phyloP scores from a whole-genome alignment of 2,329 filamentous ascomycete species.

The Fusarium avenaceum region DNA sequence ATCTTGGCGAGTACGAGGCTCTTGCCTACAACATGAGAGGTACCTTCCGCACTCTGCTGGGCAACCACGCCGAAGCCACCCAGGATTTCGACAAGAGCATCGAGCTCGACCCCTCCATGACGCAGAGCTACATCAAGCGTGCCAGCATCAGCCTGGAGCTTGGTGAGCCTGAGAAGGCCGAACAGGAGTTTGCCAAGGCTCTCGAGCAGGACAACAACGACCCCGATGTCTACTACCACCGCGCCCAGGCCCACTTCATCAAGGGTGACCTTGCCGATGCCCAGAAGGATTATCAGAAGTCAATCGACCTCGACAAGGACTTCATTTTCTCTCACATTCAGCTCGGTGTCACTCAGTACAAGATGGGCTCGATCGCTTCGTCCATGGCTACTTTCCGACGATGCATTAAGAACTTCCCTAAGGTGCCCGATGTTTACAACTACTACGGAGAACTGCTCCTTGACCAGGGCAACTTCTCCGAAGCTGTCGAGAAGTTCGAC shows the following conservation, averaged over 20 bases:
- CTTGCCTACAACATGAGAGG: slow-evolving; percentile 97
- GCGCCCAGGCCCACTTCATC: slow-evolving; percentile 98
- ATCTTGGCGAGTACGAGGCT: slow-evolving; percentile 85
- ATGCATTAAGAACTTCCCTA: slow-evolving; percentile 98
- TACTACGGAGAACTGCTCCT: slow-evolving; percentile 98
- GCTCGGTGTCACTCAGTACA: slow-evolving; percentile 98
- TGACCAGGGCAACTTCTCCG: slow-evolving; percentile 94
- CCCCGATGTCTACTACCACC: slow-evolving; percentile 99
- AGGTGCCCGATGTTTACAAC: slow-evolving; percentile 98
- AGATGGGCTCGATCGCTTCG: slow-evolving; percentile 97
- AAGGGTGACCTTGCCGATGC: slow-evolving; percentile 92
- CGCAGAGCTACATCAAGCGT: slow-evolving; percentile 98
- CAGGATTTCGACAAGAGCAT: slow-evolving; percentile 92
- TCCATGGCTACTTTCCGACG: slow-evolving; percentile 98
- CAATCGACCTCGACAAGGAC: slow-evolving; percentile 92
- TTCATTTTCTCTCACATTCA: slow-evolving; percentile 99
- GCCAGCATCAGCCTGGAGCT: slow-evolving; percentile 98
- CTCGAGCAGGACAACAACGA: slow-evolving; percentile 87
- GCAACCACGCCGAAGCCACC: slow-evolving; percentile 86
- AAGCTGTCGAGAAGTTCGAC: slow-evolving; percentile 98
- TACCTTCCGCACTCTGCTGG: slow-evolving; percentile 93
- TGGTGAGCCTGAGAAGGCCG: slow-evolving; percentile 87
- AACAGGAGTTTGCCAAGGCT: slow-evolving; percentile 88
- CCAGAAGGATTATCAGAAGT: slow-evolving; percentile 99
- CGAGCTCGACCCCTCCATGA: slow-evolving; percentile 86